Evolutionary conservation across 2,329 filamentous ascomycete genomes (phyloP).

Genomic region (Pseudopyrenochaeta lycopersici): DNA sequence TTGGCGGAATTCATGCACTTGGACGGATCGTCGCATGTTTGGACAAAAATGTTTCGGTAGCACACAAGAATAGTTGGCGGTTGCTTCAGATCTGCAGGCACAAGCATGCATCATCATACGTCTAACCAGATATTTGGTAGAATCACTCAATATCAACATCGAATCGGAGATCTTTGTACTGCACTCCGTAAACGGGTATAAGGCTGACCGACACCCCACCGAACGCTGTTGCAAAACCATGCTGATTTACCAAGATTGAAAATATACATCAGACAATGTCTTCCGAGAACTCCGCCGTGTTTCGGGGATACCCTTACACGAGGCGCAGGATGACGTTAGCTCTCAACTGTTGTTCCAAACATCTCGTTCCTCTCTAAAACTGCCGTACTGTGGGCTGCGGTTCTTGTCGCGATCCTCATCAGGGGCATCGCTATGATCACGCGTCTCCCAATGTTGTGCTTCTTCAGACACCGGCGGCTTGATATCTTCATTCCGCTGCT

Average conservation of each 20-base stretch:
- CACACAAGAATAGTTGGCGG: neutral
- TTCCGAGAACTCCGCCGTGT: neutral
- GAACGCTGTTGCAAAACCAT: neutral
- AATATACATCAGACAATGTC: neutral
- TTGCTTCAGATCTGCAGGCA: neutral
- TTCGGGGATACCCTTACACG: neutral
- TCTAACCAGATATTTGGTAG: too few relatives aligned
- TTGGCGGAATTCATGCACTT: neutral
- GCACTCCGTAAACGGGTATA: constrained; percentile 17
- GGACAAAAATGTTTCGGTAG: neutral
- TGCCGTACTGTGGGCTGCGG: constrained; percentile 51
- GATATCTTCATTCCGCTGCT: constrained; percentile 42
- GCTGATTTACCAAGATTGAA: constrained; percentile 1
- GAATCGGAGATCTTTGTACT: constrained; percentile 7
- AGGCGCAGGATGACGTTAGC: neutral
- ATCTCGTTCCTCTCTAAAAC: constrained; percentile 54
- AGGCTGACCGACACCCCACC: constrained; percentile 6
- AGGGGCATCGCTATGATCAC: constrained; percentile 38
- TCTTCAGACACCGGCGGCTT: constrained; percentile 53
- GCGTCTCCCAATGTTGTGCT: constrained; percentile 54
- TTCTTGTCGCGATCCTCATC: constrained; percentile 27
- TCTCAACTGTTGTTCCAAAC: constrained; percentile 47
- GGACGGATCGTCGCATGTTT: neutral
- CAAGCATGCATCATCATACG: neutral
- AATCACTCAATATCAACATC: neutral